Evolutionary conservation across 2,329 filamentous ascomycete genomes (phyloP).

Genomic region (Cladosporium phlei): DNA sequence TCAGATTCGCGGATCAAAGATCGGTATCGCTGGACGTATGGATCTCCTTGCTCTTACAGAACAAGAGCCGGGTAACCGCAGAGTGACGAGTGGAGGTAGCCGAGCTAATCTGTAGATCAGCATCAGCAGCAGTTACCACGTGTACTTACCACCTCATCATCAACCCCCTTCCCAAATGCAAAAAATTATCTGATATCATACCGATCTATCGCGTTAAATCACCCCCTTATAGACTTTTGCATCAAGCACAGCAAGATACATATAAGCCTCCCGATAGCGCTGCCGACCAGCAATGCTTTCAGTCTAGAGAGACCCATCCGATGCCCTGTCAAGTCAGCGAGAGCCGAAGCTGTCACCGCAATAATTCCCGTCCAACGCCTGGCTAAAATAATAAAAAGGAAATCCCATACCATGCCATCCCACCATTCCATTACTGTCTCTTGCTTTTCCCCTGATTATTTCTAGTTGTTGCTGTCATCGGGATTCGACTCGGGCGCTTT

Average conservation of each 20-base stretch:
- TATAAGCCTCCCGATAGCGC: too few species aligned
- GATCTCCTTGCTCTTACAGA: too few species aligned
- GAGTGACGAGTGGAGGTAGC: too few species aligned
- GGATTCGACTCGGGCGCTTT: not conserved
- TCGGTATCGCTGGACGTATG: too few species aligned
- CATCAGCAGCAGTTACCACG: too few species aligned
- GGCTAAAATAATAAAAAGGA: slow-evolving; percentile 10
- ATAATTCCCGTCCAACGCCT: slow-evolving; percentile 12
- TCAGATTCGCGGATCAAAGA: too few species aligned
- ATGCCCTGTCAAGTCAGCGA: not conserved
- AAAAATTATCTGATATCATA: not conserved
- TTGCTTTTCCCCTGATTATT: not conserved
- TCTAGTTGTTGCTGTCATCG: not conserved
- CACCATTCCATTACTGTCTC: not conserved
- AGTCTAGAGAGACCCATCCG: not conserved
- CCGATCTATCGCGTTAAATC: not conserved
- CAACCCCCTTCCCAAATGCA: too few species aligned
- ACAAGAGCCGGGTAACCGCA: too few species aligned
- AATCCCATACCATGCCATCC: not conserved
- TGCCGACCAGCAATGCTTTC: not conserved
- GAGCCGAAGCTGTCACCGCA: not conserved
- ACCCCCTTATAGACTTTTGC: not conserved
- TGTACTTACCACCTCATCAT: too few species aligned
- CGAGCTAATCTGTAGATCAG: too few species aligned
- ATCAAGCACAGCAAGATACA: too few species aligned